phyloP scores from a whole-genome alignment of 305 asterid genomes.

The Euphrasia arctica region DNA sequence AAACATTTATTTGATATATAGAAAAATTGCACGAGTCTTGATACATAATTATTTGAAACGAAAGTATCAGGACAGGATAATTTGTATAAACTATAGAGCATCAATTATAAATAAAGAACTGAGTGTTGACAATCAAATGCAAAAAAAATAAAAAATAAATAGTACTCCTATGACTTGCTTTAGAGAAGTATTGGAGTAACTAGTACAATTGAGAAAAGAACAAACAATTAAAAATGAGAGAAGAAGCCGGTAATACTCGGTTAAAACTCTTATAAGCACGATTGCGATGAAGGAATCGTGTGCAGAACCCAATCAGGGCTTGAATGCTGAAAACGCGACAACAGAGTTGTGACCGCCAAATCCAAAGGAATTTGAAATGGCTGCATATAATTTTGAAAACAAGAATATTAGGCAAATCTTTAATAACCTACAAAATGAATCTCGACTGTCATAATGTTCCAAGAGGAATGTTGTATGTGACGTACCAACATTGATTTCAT shows the following conservation, averaged over 20 bases:
- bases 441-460: not conserved
- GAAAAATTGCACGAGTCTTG: no score
- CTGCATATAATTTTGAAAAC: slow-evolving; percentile 39
- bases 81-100: no score
- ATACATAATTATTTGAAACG: no score
- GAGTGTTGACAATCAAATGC: no score
- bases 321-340: slow-evolving; percentile 79
- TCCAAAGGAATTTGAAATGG: slow-evolving; percentile 86
- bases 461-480: slow-evolving; percentile 2
- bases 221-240: not conserved
- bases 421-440: no score
- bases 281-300: not conserved
- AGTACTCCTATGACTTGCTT: no score
- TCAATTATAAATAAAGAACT: no score
- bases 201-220: no score
- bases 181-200: no score
- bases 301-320: slow-evolving; percentile 37
- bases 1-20: no score
- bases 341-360: slow-evolving; percentile 95
- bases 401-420: not conserved
- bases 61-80: no score
- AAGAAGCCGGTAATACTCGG: not conserved
- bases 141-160: no score
- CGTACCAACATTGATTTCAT: slow-evolving; percentile 84
- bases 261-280: not conserved